Percentiles rank a stretch among this genome's conserved stretches.
These are phyloP conservation scores for Paramecium pentaurelia DNA, from an alignment of 73 alveolate species.

Conservation along the genomic window DNA sequence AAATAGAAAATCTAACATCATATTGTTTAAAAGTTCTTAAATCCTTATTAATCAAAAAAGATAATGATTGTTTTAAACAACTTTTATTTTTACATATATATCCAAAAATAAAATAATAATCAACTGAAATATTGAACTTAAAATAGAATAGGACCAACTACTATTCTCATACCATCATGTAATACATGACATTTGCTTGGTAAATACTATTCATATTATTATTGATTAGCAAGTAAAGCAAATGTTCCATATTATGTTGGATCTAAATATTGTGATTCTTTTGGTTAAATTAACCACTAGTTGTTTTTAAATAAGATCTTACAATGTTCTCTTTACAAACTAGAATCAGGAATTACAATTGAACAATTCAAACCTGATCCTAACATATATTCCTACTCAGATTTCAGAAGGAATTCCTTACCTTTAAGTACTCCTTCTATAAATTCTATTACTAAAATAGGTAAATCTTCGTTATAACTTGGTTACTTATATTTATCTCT, in stretches of 20 bases:
- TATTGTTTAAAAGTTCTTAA: too few relatives aligned
- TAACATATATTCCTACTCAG: constrained; percentile 18
- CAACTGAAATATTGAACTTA: not conserved
- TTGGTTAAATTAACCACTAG: not conserved
- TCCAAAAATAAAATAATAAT: not conserved
- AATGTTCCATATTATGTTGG: constrained; percentile 19
- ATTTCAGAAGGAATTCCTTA: not conserved
- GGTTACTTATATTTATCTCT: not conserved
- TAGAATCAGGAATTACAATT: constrained; percentile 1
- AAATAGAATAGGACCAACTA: constrained; percentile 17
- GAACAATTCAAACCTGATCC: not conserved
- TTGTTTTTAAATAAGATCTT: not conserved
- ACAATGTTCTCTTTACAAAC: constrained; percentile 33
- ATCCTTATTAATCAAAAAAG: not conserved
- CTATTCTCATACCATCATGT: constrained; percentile 1
- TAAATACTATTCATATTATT: not conserved
- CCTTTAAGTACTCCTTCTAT: constrained; percentile 27
- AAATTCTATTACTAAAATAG: not conserved
- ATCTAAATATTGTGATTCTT: not conserved
- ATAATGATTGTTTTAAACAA: not conserved
- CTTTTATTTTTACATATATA: not conserved
- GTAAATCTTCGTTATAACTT: not conserved
- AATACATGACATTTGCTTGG: constrained; percentile 36
- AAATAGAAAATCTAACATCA: not conserved
- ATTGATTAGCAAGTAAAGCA: not conserved